phyloP scores from a whole-genome alignment of 257 asterid species.

The Prunella vulgaris region DNA sequence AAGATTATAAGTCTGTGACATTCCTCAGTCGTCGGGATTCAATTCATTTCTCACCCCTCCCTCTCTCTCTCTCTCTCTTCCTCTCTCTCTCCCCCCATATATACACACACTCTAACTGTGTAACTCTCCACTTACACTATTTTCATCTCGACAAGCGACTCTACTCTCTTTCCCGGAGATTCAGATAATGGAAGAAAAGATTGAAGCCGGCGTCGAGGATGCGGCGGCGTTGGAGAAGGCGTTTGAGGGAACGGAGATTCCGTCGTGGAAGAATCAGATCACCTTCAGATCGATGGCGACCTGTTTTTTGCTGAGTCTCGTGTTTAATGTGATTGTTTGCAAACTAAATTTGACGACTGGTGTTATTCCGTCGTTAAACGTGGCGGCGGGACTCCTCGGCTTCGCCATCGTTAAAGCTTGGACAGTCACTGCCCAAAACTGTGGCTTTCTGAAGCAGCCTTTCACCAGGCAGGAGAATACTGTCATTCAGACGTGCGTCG shows the following conservation, averaged over 20 bases:
- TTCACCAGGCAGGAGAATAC: constrained; percentile 78
- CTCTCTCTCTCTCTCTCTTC: not conserved
- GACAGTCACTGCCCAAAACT: constrained; percentile 25
- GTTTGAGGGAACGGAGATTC: constrained; percentile 34
- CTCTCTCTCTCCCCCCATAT: not conserved
- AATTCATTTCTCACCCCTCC: not conserved
- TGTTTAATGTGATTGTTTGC: constrained; percentile 61
- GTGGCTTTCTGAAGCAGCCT: constrained; percentile 53
- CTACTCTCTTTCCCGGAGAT: not conserved
- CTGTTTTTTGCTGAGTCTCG: constrained; percentile 37
- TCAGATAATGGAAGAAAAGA: not conserved
- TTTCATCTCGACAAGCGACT: not conserved
- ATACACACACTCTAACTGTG: not conserved
- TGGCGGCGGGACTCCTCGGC: constrained; percentile 72
- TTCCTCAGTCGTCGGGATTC: constrained; percentile 15
- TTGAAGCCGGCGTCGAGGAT: not conserved
- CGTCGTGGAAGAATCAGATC: constrained; percentile 51
- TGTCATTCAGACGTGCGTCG: constrained; percentile 64
- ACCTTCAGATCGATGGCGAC: constrained; percentile 44
- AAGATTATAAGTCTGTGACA: not conserved
- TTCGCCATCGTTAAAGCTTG: constrained; percentile 48
- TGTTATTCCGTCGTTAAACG: constrained; percentile 63
- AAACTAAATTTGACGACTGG: constrained; percentile 74
- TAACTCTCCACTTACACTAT: not conserved
- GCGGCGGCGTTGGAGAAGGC: constrained; percentile 32